Evolutionary conservation across 1,284 basidiomycete genomes (phyloP).

Genomic region (Ustilago bromivora): DNA sequence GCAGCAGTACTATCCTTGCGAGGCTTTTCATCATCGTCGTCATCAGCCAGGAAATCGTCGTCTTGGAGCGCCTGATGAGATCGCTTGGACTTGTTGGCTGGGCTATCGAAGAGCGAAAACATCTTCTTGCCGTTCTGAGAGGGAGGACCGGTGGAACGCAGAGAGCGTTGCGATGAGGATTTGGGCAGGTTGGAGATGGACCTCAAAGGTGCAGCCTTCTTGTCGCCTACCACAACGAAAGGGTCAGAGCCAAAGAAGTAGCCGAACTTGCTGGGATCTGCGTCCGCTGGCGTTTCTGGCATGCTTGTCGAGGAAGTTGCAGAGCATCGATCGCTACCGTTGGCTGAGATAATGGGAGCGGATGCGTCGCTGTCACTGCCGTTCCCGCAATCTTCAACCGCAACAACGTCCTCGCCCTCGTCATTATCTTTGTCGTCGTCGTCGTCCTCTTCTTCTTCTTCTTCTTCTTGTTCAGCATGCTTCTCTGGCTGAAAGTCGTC

Average conservation of each 20-base stretch:
- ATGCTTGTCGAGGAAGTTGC: slow-evolving; percentile 24
- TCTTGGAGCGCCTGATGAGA: slow-evolving; percentile 15
- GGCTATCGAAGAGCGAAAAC: slow-evolving; percentile 35
- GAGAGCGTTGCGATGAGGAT: slow-evolving; percentile 27
- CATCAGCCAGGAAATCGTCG: slow-evolving; percentile 38
- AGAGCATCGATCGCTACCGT: slow-evolving; percentile 4
- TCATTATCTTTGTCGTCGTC: not conserved
- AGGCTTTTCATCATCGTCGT: slow-evolving; percentile 22
- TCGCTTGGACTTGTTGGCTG: slow-evolving; percentile 16
- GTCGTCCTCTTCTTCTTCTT: slow-evolving; percentile 25
- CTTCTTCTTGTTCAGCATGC: slow-evolving; percentile 13
- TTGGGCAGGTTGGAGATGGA: slow-evolving; percentile 25
- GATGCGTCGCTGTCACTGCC: slow-evolving; percentile 15
- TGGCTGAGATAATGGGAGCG: not conserved
- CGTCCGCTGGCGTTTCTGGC: slow-evolving; percentile 40
- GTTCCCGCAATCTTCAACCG: too few species aligned
- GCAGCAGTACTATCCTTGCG: slow-evolving; percentile 17
- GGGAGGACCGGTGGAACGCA: slow-evolving; percentile 21
- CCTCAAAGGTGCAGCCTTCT: slow-evolving; percentile 7
- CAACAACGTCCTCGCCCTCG: not conserved
- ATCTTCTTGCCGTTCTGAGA: slow-evolving; percentile 11
- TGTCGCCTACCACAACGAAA: slow-evolving; percentile 27
- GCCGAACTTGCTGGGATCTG: slow-evolving; percentile 10
- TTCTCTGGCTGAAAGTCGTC: slow-evolving; percentile 38
- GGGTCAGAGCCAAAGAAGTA: slow-evolving; percentile 38